A percentile compares a stretch with the other conserved stretches of the same genome.
Evolutionary conservation across 179 eudicot species (phyloP).

Genomic region (Drosera spatulata): DNA sequence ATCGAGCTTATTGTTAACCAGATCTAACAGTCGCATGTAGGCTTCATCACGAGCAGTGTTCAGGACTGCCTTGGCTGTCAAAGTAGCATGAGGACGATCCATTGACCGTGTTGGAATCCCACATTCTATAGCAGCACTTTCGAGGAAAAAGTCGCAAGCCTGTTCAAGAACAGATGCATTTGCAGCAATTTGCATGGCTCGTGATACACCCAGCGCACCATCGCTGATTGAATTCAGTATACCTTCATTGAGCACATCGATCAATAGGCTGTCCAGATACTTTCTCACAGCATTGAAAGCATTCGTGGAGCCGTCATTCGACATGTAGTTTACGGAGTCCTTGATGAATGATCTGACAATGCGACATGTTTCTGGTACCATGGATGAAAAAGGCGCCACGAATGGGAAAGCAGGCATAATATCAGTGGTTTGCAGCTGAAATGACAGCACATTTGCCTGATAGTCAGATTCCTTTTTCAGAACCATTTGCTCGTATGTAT

Average conservation of each 20-base stretch:
- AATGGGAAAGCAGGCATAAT: slow-evolving; percentile 92
- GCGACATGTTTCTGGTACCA: slow-evolving; percentile 89
- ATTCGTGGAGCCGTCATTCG: slow-evolving; percentile 58
- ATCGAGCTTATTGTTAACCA: slow-evolving; percentile 62
- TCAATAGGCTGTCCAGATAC: slow-evolving; percentile 65
- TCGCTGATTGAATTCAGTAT: slow-evolving; percentile 56
- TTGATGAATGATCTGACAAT: slow-evolving; percentile 70
- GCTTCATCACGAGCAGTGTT: slow-evolving; percentile 87
- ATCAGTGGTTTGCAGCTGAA: slow-evolving; percentile 78
- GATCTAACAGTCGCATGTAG: slow-evolving; percentile 49
- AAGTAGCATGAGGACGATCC: slow-evolving; percentile 54
- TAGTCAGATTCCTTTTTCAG: slow-evolving; percentile 82
- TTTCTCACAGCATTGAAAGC: slow-evolving; percentile 59
- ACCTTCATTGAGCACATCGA: slow-evolving; percentile 65
- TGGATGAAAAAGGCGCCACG: slow-evolving; percentile 83
- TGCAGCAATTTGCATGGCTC: slow-evolving; percentile 91
- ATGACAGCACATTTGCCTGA: slow-evolving; percentile 49
- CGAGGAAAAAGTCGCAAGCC: slow-evolving; percentile 81
- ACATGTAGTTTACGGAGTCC: slow-evolving; percentile 72
- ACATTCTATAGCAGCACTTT: slow-evolving; percentile 64
- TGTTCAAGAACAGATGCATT: slow-evolving; percentile 68
- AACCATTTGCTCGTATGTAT: slow-evolving; percentile 68
- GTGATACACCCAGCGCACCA: slow-evolving; percentile 51
- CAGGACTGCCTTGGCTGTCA: slow-evolving; percentile 65
- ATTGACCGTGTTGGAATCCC: slow-evolving; percentile 50